Percentiles rank a stretch among this genome's conserved stretches.
Evolutionary conservation across 1,139 yeast species (phyloP).

Genomic region (Hanseniaspora gamundiae): DNA sequence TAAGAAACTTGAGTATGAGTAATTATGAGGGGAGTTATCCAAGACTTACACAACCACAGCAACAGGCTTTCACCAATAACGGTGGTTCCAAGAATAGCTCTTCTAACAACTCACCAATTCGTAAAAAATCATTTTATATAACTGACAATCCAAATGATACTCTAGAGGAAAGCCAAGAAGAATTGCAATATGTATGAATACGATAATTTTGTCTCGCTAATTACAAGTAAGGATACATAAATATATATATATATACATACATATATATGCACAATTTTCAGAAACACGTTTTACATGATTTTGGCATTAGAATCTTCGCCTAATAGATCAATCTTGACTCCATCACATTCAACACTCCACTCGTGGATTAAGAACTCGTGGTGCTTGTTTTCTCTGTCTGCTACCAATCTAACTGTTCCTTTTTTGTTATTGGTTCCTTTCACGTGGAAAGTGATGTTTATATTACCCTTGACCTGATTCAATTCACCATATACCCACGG

Average conservation of each 20-base stretch:
- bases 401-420: conserved; percentile 45
- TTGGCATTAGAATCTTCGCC: conserved; percentile 1
- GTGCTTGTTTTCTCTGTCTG: conserved; percentile 42
- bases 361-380: conserved; percentile 50
- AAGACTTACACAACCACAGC: neutral
- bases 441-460: conserved; percentile 60
- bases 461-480: conserved; percentile 71
- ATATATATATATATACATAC: neutral
- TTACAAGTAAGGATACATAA: neutral
- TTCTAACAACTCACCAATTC: neutral
- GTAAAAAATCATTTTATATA: neutral
- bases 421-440: conserved; percentile 44
- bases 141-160: neutral
- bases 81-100: too few relatives aligned
- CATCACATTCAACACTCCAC: conserved; percentile 34
- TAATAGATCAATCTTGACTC: neutral
- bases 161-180: neutral
- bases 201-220: neutral
- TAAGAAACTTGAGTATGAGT: neutral
- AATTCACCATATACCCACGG: conserved; percentile 88
- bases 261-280: neutral
- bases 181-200: neutral
- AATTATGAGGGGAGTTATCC: conserved; percentile 1
- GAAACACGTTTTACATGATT: neutral
- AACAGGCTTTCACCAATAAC: neutral